These are phyloP conservation scores for Phytophthora sp. DNA, from an alignment of 352 stramenopile species.

Conservation along the genomic window DNA sequence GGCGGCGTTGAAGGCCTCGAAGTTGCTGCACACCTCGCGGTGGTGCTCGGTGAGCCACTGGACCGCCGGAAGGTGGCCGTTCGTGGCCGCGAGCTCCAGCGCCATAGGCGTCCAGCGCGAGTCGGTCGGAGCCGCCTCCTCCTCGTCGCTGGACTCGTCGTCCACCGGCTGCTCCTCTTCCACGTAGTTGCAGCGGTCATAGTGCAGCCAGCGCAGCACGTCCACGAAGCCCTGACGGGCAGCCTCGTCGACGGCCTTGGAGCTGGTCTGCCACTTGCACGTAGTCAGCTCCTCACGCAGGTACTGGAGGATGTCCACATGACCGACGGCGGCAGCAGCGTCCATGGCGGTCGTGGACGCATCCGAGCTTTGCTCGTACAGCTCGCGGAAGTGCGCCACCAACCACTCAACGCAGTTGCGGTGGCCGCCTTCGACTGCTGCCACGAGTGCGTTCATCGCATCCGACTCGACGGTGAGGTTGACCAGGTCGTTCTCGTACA, in stretches of 20 bases:
- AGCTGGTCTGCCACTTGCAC: constrained; percentile 52
- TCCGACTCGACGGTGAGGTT: constrained; percentile 43
- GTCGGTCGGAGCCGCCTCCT: constrained; percentile 9
- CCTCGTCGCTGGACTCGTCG: constrained; percentile 15
- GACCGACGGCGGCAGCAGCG: constrained; percentile 48
- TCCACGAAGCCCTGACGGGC: constrained; percentile 56
- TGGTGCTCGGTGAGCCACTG: constrained; percentile 69
- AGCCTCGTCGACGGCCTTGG: constrained; percentile 64
- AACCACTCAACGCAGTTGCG: constrained; percentile 65
- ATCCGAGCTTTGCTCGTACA: constrained; percentile 38
- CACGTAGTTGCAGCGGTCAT: constrained; percentile 24
- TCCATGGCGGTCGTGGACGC: constrained; percentile 56
- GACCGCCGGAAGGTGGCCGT: constrained; percentile 60
- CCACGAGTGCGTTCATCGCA: constrained; percentile 63
- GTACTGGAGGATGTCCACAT: constrained; percentile 66
- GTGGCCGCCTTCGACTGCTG: constrained; percentile 59
- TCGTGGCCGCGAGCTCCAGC: constrained; percentile 66
- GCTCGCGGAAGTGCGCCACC: constrained; percentile 44
- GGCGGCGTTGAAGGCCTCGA: constrained; percentile 69
- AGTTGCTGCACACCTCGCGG: constrained; percentile 45
- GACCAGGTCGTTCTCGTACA: constrained; percentile 63
- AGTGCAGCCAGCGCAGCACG: constrained; percentile 64
- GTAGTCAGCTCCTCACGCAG: constrained; percentile 46
- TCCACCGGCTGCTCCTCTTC: constrained; percentile 25
- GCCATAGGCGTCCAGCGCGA: constrained; percentile 56